Base-by-base conservation (phyloP, 73 alveolate genomes). In the Symbiodinium natans region DNA sequence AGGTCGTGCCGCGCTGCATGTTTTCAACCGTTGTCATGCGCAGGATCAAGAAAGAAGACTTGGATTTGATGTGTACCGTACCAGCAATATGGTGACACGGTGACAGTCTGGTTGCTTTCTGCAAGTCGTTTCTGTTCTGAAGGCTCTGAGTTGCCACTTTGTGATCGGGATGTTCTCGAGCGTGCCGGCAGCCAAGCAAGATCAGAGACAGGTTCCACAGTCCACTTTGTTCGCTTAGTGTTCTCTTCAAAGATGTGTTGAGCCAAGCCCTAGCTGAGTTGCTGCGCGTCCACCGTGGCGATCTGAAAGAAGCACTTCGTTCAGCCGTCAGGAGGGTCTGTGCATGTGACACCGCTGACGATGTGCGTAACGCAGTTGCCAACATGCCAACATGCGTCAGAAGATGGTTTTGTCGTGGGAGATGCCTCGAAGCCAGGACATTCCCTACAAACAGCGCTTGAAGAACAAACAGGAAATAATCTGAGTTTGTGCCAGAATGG, bases 81-180 rank as follows among this genome's bases (percentile, higher is more conserved):
- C 77, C 77, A 21, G 77, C 31, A 63, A n/a, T n/a, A n/a, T n/a
- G 77, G 36, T 19, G 21, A 46, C 21, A 46, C 13, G 21, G 13
- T 46, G 59, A 46, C 6, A 13, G 59, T 46, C 13, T n/a, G n/a
- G n/a, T n/a, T n/a, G n/a, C n/a, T n/a, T n/a, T n/a, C n/a, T 46
- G 59, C 59, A 46, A 6, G 59, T 13, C 13, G 59, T 6, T 46
- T 6, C 59, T n/a, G n/a, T 19, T 63, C 77, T 63, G 33, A 17
- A 89, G 96, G 96, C 77, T 89, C 96, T 1, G 96, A 89, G 88
- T 84, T 89, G 87, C 96, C 96, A 25, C 77, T 89, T 29, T 89
- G 96, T n/a, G 96, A 89, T 52, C 96, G 96, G 43, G 96, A 63
- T 43, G 96, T 71, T 82, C 52, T 89, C 9, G 96, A 89, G 73